These are phyloP conservation scores for Porphyrellus cyaneotinctus DNA, from an alignment of 768 basidiomycete species.

Conservation along the genomic window DNA sequence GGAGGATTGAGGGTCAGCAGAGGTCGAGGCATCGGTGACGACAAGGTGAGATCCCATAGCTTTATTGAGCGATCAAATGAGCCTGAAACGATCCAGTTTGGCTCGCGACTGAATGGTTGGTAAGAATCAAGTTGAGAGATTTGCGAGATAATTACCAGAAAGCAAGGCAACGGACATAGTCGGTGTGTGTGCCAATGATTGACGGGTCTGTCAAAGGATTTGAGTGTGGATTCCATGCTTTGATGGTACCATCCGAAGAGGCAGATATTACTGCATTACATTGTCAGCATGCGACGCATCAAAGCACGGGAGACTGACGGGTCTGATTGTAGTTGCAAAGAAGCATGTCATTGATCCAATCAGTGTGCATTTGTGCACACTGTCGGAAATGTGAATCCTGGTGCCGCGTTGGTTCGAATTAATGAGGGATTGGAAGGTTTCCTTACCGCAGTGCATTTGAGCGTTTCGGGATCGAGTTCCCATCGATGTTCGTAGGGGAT, in stretches of 20 bases:
- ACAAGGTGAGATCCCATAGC: slow-evolving; percentile 79
- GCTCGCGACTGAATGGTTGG: slow-evolving; percentile 52
- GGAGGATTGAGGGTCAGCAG: slow-evolving; percentile 65
- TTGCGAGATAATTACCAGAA: slow-evolving; percentile 47
- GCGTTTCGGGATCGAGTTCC: slow-evolving; percentile 65
- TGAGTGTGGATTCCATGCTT: slow-evolving; percentile 88
- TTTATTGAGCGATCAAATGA: slow-evolving; percentile 94
- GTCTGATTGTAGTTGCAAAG: slow-evolving; percentile 92
- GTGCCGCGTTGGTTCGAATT: slow-evolving; percentile 10
- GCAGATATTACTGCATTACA: slow-evolving; percentile 69
- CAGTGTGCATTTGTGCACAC: slow-evolving; percentile 82
- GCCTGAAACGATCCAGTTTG: slow-evolving; percentile 87
- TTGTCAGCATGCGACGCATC: slow-evolving; percentile 6
- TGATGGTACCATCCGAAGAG: slow-evolving; percentile 92
- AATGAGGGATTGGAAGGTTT: background rate
- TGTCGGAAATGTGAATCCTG: slow-evolving; percentile 74
- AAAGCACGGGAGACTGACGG: slow-evolving; percentile 38
- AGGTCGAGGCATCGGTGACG: slow-evolving; percentile 41
- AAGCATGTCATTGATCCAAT: slow-evolving; percentile 95
- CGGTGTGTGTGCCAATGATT: slow-evolving; percentile 69
- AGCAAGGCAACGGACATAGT: slow-evolving; percentile 81
- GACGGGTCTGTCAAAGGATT: slow-evolving; percentile 54
- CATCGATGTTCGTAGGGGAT: slow-evolving; percentile 71
- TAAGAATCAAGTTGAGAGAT: slow-evolving; percentile 9
- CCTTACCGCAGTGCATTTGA: slow-evolving; percentile 49